Conservation (phyloP, 116 monocot genomes). For the Thalassia testudinum region DNA sequence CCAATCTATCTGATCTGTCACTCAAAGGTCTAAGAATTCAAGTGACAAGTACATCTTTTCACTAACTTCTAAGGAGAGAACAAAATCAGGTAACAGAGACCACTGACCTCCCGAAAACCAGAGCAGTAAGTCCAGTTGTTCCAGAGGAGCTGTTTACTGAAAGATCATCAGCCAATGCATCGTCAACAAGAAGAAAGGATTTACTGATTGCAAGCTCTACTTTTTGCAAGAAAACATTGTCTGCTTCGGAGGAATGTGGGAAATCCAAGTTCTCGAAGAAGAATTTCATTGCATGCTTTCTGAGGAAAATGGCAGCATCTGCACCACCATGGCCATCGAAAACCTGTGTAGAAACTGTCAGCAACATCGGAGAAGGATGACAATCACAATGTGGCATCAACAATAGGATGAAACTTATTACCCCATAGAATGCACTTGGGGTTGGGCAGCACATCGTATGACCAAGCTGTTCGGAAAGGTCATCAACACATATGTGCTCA, state of each 20-base stretch:
- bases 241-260: constrained; percentile 28
- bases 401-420: constrained; percentile 4
- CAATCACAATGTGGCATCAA: not conserved
- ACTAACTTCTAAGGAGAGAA: too few relatives aligned
- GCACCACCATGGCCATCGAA: constrained; percentile 82
- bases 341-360: constrained; percentile 14
- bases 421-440: constrained; percentile 44
- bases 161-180: constrained; percentile 45
- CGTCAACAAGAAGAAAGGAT: constrained; percentile 48
- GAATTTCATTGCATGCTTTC: constrained; percentile 33
- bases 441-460: constrained; percentile 14
- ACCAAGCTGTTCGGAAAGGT: constrained; percentile 27
- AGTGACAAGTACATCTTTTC: too few relatives aligned
- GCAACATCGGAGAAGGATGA: not conserved
- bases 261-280: constrained; percentile 58
- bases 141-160: constrained; percentile 39
- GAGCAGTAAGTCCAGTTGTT: constrained; percentile 50
- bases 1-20: too few relatives aligned
- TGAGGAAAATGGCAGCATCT: constrained; percentile 54
- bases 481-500: constrained; percentile 58
- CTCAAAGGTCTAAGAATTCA: too few relatives aligned
- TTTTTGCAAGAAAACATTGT: constrained; percentile 20
- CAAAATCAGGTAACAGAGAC: not conserved
- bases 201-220: constrained; percentile 33
- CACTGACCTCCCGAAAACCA: constrained; percentile 50